Evolutionary conservation across 1,284 basidiomycete genomes (phyloP), one percentile per base, ranked within the genome.

Genomic region (Naganishia sp.): DNA sequence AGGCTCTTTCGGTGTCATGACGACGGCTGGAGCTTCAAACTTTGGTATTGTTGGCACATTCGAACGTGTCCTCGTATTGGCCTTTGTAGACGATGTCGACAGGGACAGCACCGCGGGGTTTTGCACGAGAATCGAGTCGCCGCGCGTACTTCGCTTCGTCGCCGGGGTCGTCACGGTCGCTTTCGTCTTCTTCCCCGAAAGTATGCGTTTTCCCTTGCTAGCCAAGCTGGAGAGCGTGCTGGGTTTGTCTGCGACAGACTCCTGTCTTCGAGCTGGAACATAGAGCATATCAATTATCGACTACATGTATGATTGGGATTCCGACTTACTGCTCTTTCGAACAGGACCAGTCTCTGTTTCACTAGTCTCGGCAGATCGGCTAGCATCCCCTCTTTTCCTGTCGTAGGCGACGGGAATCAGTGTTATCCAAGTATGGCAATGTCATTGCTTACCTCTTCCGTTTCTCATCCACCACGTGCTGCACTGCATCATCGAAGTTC

Each of bases 21-120:
- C 79, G 21, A 75, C 43, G 10, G 70, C 18, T 74, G 78, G 25
- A 74, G 78, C 69, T 74, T 76, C 70, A 77, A 80, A 68, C 16
- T 33, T 39, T 9, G 42, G 23, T 16, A 63, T 36, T 2, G 69
- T 56, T 18, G 68, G 61, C 46, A 65, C 46, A 3, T 64, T 53
- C n/a, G 57, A 48, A 46, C 42, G 50, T 6, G 55, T 46, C 28
- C 56, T 55, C 21, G 57, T 18, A n/a, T 23, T 45, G 18, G 44
- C 36, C 53, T 46, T 50, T 39, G 6, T 39, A n/a, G 60, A 45
- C 3, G 66, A 49, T 33, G 61, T 45, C n/a, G 61, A 55, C 28
- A 63, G 23, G n/a, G 55, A 43, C 0, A 49, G 28, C 10, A 49
- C 43, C 5, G 61, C n/a, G 18, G 42, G 18, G 21, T 31, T 64